Conservation (phyloP, 768 basidiomycete genomes). For the Trametes meyenii region DNA sequence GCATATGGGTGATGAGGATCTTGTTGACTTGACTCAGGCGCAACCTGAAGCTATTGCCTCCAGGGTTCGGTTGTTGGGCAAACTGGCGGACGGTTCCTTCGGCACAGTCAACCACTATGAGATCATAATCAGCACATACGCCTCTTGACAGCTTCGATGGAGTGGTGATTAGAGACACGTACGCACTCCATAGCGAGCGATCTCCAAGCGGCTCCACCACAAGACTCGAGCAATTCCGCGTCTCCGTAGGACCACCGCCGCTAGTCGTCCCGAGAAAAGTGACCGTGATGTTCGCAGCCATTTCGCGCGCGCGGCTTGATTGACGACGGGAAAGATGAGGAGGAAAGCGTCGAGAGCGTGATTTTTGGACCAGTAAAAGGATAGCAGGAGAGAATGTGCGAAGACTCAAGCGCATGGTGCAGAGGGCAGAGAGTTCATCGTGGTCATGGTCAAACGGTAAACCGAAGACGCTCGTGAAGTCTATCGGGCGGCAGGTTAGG, state of each 20-base stretch:
- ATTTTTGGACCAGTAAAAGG: too few species aligned
- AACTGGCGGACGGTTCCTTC: slow-evolving; percentile 81
- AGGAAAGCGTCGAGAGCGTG: too few species aligned
- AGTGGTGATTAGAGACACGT: background rate
- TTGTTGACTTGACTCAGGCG: slow-evolving; percentile 56
- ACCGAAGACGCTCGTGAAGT: too few species aligned
- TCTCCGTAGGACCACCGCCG: slow-evolving; percentile 72
- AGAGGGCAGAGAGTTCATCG: too few species aligned
- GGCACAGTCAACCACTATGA: slow-evolving; percentile 79
- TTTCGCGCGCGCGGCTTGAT: slow-evolving; percentile 1
- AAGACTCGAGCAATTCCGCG: slow-evolving; percentile 78
- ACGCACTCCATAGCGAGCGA: slow-evolving; percentile 69
- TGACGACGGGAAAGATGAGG: too few species aligned
- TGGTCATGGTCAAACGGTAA: too few species aligned
- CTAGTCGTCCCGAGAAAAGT: slow-evolving; percentile 79
- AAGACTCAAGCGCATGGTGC: too few species aligned
- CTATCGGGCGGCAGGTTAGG: too few species aligned
- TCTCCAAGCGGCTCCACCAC: slow-evolving; percentile 59
- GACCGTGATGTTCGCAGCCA: slow-evolving; percentile 49
- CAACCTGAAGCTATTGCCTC: slow-evolving; percentile 34
- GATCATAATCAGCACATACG: background rate
- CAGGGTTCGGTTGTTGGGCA: slow-evolving; percentile 48
- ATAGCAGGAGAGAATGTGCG: too few species aligned
- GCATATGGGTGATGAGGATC: slow-evolving; percentile 87
- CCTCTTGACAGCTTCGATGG: background rate